Base-by-base conservation (phyloP, 140 eudicot species). In the Flaveria floridana region DNA sequence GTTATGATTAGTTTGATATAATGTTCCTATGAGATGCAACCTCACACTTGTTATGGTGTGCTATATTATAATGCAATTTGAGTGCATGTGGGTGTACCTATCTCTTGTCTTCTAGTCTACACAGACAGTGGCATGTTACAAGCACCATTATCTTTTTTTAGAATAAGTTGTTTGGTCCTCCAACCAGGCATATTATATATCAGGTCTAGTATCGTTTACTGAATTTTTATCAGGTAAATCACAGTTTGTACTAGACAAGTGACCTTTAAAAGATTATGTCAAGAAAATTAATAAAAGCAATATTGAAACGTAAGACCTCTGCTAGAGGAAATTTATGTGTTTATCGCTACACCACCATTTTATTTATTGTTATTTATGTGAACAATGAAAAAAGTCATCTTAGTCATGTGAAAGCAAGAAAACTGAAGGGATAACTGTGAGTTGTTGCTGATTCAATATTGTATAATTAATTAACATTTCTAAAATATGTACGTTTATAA, bases 61-160 rank as follows among this genome's bases (percentile, higher is more conserved):
- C 23, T 58, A 69, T 26, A 34, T 34, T 34, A 59, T 46, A 6
- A 48, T 59, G 21, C 26, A 65, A 76, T 64, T 37, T 48, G 30
- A 46, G 82, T 59, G 77, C 72, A 14, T 78, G 72, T 48, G 72
- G 78, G 8, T 71, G 72, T 20, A 19, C 78, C 82, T 65, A 72
- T 64, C n/a, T 15, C 52, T 56, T 79, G 69, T 39, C 50, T 39
- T 76, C 20, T 53, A 55, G 80, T 67, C 48, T 53, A 15, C 15
- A 66, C 1, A 76, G 52, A 39, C 53, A 71, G 37, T 28, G 52
- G 56, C 79, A 63, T 47, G 71, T 68, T 58, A 68, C 57, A 44
- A 11, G 58, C 41, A 64, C 62, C 50, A 69, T 28, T 7, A 55
- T 77, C 15, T 18, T 44, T 44, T 44, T 1, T 44, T 9, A 44